Conservation (phyloP, 176 grass and related monocot species). For the Carex pumila region DNA sequence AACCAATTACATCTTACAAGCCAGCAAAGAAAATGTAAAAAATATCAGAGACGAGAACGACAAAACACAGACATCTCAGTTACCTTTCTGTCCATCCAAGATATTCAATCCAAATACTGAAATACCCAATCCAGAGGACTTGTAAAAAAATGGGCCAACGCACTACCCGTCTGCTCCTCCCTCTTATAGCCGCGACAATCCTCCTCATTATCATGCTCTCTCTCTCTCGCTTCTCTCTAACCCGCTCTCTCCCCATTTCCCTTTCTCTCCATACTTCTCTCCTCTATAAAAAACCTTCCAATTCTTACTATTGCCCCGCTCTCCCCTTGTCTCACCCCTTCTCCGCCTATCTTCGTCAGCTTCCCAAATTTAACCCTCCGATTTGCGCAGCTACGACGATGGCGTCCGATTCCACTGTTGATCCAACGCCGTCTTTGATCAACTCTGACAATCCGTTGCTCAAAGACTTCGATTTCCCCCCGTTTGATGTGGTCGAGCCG, state of each 20-base stretch:
- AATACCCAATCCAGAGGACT: not conserved
- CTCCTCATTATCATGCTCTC: constrained; percentile 26
- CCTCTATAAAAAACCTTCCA: not conserved
- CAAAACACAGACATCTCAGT: not conserved
- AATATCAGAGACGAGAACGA: not conserved
- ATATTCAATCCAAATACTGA: not conserved
- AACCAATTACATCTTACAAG: too few species aligned
- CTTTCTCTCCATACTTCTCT: constrained; percentile 11
- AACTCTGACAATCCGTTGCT: constrained; percentile 48
- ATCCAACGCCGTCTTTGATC: not conserved
- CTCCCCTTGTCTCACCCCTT: constrained; percentile 46
- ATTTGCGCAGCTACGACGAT: constrained; percentile 33
- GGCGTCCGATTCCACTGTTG: not conserved
- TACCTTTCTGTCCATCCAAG: not conserved
- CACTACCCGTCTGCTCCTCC: not conserved
- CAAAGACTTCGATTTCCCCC: constrained; percentile 61
- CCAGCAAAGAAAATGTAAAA: not conserved
- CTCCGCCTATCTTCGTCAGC: constrained; percentile 37
- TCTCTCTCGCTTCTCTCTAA: constrained; percentile 13
- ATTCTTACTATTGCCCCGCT: constrained; percentile 15
- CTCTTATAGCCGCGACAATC: not conserved
- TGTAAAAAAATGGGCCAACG: not conserved
- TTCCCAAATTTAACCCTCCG: constrained; percentile 7
- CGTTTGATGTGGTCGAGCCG: constrained; percentile 64
- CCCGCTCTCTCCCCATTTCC: not conserved